Conservation (phyloP, 768 basidiomycete species). For the Daedaleopsis nitida region DNA sequence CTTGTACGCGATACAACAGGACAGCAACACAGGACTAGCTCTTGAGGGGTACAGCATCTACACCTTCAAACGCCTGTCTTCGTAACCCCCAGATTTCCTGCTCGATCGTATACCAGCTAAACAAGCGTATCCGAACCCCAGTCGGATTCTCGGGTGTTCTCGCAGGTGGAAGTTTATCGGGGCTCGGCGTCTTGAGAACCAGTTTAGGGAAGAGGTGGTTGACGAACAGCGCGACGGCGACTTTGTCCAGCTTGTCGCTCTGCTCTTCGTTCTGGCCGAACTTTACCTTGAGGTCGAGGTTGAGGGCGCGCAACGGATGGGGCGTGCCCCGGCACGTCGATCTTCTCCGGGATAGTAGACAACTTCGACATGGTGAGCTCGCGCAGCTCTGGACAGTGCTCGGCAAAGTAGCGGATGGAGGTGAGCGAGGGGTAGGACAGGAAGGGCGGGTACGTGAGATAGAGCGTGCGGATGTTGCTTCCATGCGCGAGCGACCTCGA, state of each 20-base stretch:
- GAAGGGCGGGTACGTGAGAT: not conserved
- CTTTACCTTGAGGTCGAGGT: slow-evolving; percentile 9
- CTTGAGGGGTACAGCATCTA: too few species aligned
- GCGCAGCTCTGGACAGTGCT: slow-evolving; percentile 12
- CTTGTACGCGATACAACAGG: too few species aligned
- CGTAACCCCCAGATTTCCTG: not conserved
- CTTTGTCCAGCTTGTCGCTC: not conserved
- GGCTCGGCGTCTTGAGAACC: not conserved
- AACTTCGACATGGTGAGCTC: slow-evolving; percentile 5
- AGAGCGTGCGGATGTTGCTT: not conserved
- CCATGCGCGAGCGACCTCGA: not conserved
- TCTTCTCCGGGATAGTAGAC: not conserved
- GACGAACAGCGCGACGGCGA: slow-evolving; percentile 2
- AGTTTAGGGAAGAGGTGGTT: slow-evolving; percentile 12
- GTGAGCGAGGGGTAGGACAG: not conserved
- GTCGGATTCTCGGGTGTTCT: not conserved
- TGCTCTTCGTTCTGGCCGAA: not conserved
- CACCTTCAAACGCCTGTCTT: not conserved
- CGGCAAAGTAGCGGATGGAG: slow-evolving; percentile 6
- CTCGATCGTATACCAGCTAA: not conserved
- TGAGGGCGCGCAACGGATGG: slow-evolving; percentile 3
- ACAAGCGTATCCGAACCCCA: too few species aligned
- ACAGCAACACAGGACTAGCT: too few species aligned
- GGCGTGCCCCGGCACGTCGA: not conserved
- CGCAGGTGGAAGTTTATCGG: not conserved